Conservation (phyloP, 768 basidiomycete species). For the Termitomyces sp. region DNA sequence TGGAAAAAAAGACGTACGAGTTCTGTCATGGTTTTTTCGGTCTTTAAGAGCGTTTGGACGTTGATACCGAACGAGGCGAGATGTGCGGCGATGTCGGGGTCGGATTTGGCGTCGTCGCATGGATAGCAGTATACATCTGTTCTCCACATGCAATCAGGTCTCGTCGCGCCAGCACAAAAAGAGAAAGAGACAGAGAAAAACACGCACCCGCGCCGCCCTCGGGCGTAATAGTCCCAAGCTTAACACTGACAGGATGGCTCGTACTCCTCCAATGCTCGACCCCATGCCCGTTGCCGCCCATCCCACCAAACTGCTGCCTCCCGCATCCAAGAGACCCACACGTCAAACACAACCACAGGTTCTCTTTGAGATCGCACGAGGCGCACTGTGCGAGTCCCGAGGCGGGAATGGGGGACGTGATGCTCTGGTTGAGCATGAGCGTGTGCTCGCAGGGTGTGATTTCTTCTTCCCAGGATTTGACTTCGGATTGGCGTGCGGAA, state of each 20-base stretch:
- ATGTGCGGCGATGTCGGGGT: constrained; percentile 71
- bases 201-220: constrained; percentile 82
- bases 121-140: constrained; percentile 90
- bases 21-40: constrained; percentile 96
- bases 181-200: background rate
- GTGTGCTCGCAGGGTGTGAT: constrained; percentile 83
- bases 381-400: constrained; percentile 77
- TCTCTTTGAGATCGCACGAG: constrained; percentile 81
- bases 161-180: background rate
- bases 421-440: constrained; percentile 36
- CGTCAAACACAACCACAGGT: constrained; percentile 92
- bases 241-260: constrained; percentile 79
- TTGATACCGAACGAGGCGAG: constrained; percentile 85
- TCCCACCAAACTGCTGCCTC: constrained; percentile 74
- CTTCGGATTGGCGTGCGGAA: constrained; percentile 88
- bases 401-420: constrained; percentile 41
- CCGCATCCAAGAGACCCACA: constrained; percentile 93
- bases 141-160: background rate
- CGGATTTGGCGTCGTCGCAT: constrained; percentile 79
- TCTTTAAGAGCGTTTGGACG: constrained; percentile 76
- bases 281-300: constrained; percentile 87
- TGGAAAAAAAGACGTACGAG: constrained; percentile 44
- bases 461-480: constrained; percentile 98
- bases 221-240: constrained; percentile 94
- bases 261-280: constrained; percentile 70